These are phyloP conservation scores for Chlamydomonas urium DNA, from an alignment of 139 green algal species.

Conservation along the genomic window DNA sequence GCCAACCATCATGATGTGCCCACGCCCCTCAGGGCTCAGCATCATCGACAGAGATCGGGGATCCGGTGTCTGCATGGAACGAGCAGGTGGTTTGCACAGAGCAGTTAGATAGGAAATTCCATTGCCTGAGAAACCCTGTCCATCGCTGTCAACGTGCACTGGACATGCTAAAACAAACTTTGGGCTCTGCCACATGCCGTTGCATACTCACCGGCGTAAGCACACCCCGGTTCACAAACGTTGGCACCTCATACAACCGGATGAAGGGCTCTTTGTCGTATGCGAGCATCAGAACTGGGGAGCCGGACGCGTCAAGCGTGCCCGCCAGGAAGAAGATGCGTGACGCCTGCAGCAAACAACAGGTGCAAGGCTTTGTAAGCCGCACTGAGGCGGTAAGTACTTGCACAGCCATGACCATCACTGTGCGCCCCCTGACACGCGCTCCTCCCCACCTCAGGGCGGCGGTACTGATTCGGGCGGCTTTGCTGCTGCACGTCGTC, in stretches of 20 bases:
- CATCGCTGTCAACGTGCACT: background rate
- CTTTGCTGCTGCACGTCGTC: background rate
- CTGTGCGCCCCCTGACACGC: background rate
- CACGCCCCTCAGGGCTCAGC: background rate
- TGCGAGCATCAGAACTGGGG: constrained; percentile 17
- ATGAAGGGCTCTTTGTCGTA: constrained; percentile 18
- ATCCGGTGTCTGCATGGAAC: background rate
- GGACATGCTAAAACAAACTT: background rate
- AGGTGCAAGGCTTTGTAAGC: background rate
- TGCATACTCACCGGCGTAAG: constrained; percentile 14
- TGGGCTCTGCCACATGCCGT: background rate
- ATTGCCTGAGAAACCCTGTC: background rate
- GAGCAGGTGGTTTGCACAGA: background rate
- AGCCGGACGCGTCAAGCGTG: constrained; percentile 10
- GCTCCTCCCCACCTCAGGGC: background rate
- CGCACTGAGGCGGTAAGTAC: background rate
- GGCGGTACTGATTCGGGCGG: background rate
- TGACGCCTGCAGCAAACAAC: background rate
- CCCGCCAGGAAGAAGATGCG: constrained; percentile 21
- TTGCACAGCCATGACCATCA: background rate
- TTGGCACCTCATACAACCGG: constrained; percentile 21
- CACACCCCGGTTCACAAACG: constrained; percentile 10
- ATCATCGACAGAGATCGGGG: constrained; percentile 7
- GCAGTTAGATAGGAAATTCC: background rate
- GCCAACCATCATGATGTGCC: constrained; percentile 17